Conservation (phyloP, 2,329 filamentous ascomycete genomes). For the Xylariaceae sp. region DNA sequence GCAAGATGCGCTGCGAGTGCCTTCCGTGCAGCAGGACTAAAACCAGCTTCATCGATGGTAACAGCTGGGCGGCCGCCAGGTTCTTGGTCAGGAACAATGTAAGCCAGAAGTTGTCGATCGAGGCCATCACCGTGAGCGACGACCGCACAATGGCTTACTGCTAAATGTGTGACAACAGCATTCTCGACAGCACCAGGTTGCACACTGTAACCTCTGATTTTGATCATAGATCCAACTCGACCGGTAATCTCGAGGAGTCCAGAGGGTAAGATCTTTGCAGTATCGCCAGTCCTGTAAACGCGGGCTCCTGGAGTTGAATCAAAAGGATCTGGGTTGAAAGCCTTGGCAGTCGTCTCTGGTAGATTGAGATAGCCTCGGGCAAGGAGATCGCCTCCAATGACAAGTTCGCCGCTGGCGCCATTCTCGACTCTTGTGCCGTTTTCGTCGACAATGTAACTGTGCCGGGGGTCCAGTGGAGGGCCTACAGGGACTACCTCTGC, state of each 20-base stretch:
- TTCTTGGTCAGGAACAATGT: constrained; percentile 65
- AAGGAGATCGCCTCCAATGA: constrained; percentile 67
- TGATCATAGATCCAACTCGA: constrained; percentile 75
- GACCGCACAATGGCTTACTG: constrained; percentile 68
- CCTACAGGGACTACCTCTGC: constrained; percentile 70
- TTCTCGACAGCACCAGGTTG: constrained; percentile 74
- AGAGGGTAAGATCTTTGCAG: constrained; percentile 61
- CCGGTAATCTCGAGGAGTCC: constrained; percentile 72
- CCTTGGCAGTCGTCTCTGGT: constrained; percentile 71
- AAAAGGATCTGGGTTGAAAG: constrained; percentile 66
- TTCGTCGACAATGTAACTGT: constrained; percentile 71
- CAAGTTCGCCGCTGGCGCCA: constrained; percentile 68
- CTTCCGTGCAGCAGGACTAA: constrained; percentile 65
- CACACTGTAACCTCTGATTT: constrained; percentile 73
- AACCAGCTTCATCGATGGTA: constrained; percentile 65
- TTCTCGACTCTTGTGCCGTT: constrained; percentile 57
- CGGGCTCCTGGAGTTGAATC: constrained; percentile 53
- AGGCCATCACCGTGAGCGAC: constrained; percentile 71
- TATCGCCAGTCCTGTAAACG: constrained; percentile 73
- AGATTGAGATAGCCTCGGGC: constrained; percentile 75
- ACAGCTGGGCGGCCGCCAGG: constrained; percentile 54
- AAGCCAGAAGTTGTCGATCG: constrained; percentile 71
- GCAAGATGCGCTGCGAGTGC: constrained; percentile 63
- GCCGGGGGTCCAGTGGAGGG: constrained; percentile 60
- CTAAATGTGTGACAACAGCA: constrained; percentile 64